Conservation (phyloP, 2,329 filamentous ascomycete species). For the Cladosporium oxysporum region DNA sequence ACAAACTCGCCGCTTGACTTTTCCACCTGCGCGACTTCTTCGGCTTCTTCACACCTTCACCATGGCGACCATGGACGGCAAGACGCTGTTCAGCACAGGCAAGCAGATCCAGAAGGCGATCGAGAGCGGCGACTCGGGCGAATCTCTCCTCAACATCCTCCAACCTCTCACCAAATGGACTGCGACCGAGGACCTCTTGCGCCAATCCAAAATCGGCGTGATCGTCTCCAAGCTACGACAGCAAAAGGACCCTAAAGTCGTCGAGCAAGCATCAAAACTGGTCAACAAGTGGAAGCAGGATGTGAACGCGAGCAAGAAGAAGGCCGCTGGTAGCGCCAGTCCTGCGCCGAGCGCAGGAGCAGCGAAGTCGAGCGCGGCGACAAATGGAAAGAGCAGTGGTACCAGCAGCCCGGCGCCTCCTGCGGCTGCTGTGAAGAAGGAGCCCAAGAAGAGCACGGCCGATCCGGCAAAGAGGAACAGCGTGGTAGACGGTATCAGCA, state of each 20-base stretch:
- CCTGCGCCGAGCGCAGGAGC: conserved; percentile 47
- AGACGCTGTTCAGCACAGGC: conserved; percentile 75
- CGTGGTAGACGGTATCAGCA: conserved; percentile 77
- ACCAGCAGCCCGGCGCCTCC: conserved; percentile 43
- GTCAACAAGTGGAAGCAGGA: conserved; percentile 85
- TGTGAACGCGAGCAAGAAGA: conserved; percentile 58
- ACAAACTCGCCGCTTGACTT: not conserved
- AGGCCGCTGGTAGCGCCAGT: conserved; percentile 47
- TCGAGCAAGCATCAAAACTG: conserved; percentile 74
- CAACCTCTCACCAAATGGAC: conserved; percentile 77
- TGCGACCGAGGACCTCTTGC: conserved; percentile 85
- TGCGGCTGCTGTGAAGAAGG: conserved; percentile 35
- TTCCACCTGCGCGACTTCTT: conserved; percentile 2
- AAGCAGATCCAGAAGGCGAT: conserved; percentile 80
- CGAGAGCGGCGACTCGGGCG: conserved; percentile 69
- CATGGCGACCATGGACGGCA: conserved; percentile 66
- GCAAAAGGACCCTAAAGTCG: conserved; percentile 73
- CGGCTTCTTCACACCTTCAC: not conserved
- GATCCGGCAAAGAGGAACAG: conserved; percentile 76
- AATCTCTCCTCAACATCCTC: conserved; percentile 72
- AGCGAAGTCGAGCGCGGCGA: conserved; percentile 37
- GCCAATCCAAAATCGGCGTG: conserved; percentile 88
- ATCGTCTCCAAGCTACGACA: conserved; percentile 82
- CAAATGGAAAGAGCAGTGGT: conserved; percentile 39
- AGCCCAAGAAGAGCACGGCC: conserved; percentile 52